Evolutionary conservation across 352 stramenopile genomes (phyloP), one percentile per base, ranked within the genome.

Genomic region (Phytophthora colocasiae): DNA sequence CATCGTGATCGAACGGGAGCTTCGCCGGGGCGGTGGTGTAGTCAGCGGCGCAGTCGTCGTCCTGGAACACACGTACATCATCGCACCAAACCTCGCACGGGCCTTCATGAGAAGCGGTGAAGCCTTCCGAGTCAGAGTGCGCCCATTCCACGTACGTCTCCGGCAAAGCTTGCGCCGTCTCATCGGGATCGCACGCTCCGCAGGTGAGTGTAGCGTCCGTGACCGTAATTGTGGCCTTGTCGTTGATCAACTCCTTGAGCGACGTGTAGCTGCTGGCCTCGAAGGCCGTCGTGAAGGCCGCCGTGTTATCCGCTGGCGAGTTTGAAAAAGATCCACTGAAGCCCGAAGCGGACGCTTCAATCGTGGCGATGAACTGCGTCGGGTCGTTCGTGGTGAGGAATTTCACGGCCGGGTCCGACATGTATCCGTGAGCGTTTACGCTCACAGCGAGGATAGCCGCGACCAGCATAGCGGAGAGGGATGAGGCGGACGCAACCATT

Each of bases 61-160:
- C 63, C 43, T 82, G 52, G 41, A 75, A 74, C 19, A 79, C 75
- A 17, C 69, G 58, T 39, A 36, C 67, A 38, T 77, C 69, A 38
- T 84, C 75, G 47, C 78, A 87, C 58, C 71, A 83, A 14, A 77
- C 40, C 48, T 81, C 75, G 26, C 74, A 81, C 22, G 78, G 78
- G 6, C 73, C 78, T 41, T 81, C 61, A 54, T 84, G 75, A 0
- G 62, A 73, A 34, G 60, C 38, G 10, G 73, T 78, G 55, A 84
- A 82, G 19, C 65, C 65, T 22, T 73, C 58, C 17, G 52, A 58
- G 39, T 63, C 56, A 6, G 71, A 75, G 57, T 76, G 72, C 4
- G 63, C 54, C 67, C 67, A 75, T 51, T 69, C 49, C 29, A 74
- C 51, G 38, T 71, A 77, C 38, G 47, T 70, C 1, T 46, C 60